Evolutionary conservation across 805 yeast genomes (phyloP), one percentile per base, ranked within the genome.

Genomic region (Debaryomyces hansenii): DNA sequence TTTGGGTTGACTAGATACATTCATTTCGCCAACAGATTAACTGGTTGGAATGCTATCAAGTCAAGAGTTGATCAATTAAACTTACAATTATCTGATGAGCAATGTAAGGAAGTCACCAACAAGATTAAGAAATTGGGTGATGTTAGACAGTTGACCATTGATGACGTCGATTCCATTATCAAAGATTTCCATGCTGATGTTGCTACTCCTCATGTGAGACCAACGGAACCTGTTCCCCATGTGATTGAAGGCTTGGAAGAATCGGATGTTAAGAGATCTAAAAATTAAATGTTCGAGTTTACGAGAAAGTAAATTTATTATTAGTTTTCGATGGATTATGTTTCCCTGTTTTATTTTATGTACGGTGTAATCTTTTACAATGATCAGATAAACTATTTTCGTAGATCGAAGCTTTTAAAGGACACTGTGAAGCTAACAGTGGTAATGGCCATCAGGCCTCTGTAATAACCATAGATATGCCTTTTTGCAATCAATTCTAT

Each of bases 41-140:
- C 99, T 11, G 99, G 99, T 52, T 92, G 99, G 99, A 94, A 92
- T 71, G 98, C 98, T 46, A 92, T 92, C 80, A 92, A 92, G 78
- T 83, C 96, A 37, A 87, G 99, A 73, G 99, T 94, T 51, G 99
- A 92, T 68, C 99, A 92, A 74, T 82, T 92, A 73, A 91, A 94
- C 72, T 78, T 92, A 71, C 75, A 84, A 59, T 78, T 92, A 64
- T 83, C 94, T 41, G 99, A 92, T 65, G 92, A 84, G 57, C 97
- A 92, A 79, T 77, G 88, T 72, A 94, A 94, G 80, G 97, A 89
- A 67, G 96, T 94, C 53, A 92, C 99, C 31, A 77, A 80, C 58
- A 91, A 91, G 77, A 91, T 92, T 70, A 92, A 92, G 79, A 80
- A 84, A 71, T 79, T 92, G 62, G 99, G 98, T 56, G 99, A 92